phyloP scores from a whole-genome alignment of 208 protist genomes.

The Trypanosoma melophagium region DNA sequence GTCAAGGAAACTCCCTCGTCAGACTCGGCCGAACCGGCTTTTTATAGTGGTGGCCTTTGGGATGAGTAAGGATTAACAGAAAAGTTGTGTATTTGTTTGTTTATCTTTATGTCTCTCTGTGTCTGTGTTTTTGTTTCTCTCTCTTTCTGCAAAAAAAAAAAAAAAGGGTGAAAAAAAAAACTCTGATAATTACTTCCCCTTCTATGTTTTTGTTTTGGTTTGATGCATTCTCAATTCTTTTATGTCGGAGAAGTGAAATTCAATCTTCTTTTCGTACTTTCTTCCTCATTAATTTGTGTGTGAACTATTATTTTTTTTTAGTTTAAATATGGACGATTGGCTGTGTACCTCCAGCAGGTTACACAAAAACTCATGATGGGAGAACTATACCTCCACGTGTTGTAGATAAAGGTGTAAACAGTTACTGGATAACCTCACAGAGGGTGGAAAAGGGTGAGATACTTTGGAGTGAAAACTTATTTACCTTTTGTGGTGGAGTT shows the following conservation, averaged over 20 bases:
- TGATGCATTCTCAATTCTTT: slow-evolving; percentile 7
- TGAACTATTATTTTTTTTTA: neutral
- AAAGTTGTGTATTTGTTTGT: neutral
- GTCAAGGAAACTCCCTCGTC: neutral
- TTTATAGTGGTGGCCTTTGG: slow-evolving; percentile 30
- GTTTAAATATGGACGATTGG: slow-evolving; percentile 75
- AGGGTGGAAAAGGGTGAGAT: slow-evolving; percentile 11
- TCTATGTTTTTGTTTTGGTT: slow-evolving; percentile 7
- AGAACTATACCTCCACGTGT: slow-evolving; percentile 18
- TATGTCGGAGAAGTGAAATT: neutral
- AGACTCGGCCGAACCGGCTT: slow-evolving; percentile 11
- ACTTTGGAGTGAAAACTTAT: slow-evolving; percentile 13
- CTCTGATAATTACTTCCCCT: neutral
- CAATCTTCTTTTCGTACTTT: slow-evolving; percentile 6
- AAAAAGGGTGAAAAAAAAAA: neutral
- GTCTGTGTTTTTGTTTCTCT: neutral
- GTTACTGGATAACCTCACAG: slow-evolving; percentile 6
- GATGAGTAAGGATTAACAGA: slow-evolving; percentile 18
- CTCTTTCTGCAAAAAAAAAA: too few species aligned
- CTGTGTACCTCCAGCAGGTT: slow-evolving; percentile 52
- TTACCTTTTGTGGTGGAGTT: slow-evolving; percentile 10
- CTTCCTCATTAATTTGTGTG: slow-evolving; percentile 4
- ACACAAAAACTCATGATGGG: slow-evolving; percentile 10
- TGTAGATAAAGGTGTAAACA: neutral
- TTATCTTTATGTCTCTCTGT: neutral